phyloP scores from a whole-genome alignment of 352 stramenopile genomes.

The Phytophthora cajani region DNA sequence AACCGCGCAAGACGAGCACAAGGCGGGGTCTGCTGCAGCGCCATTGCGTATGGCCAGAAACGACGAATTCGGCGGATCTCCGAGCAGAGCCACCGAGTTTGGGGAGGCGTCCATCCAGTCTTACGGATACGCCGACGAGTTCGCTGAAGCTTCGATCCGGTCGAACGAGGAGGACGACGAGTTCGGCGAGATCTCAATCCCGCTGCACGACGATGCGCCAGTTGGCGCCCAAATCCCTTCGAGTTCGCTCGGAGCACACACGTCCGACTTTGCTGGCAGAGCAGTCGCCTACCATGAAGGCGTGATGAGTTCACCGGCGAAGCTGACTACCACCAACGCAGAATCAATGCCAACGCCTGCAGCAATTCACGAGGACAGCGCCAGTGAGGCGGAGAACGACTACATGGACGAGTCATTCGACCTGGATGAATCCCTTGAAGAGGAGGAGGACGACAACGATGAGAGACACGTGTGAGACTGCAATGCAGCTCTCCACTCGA shows the following conservation, averaged over 20 bases:
- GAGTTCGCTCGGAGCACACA: not conserved
- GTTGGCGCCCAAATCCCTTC: not conserved
- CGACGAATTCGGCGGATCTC: not conserved
- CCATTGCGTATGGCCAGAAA: not conserved
- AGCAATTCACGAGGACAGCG: conserved; percentile 15
- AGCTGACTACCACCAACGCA: conserved; percentile 1
- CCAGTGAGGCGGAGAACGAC: conserved; percentile 48
- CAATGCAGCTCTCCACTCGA: no score
- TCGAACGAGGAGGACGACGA: conserved; percentile 13
- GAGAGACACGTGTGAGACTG: conserved; percentile 26
- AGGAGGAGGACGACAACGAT: conserved; percentile 43
- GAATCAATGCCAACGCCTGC: not conserved
- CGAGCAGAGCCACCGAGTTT: conserved; percentile 4
- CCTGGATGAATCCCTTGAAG: conserved; percentile 74
- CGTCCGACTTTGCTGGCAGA: not conserved
- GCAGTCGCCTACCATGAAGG: conserved; percentile 2
- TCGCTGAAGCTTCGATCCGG: not conserved
- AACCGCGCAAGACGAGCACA: not conserved
- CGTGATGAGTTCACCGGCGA: conserved; percentile 13
- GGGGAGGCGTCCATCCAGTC: not conserved
- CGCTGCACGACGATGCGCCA: conserved; percentile 11
- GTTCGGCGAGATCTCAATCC: conserved; percentile 28
- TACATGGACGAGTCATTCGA: conserved; percentile 83
- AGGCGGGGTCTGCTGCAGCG: not conserved
- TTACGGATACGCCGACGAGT: conserved; percentile 7